Evolutionary conservation across 352 stramenopile species (phyloP).

Genomic region (Globisporangium polare): DNA sequence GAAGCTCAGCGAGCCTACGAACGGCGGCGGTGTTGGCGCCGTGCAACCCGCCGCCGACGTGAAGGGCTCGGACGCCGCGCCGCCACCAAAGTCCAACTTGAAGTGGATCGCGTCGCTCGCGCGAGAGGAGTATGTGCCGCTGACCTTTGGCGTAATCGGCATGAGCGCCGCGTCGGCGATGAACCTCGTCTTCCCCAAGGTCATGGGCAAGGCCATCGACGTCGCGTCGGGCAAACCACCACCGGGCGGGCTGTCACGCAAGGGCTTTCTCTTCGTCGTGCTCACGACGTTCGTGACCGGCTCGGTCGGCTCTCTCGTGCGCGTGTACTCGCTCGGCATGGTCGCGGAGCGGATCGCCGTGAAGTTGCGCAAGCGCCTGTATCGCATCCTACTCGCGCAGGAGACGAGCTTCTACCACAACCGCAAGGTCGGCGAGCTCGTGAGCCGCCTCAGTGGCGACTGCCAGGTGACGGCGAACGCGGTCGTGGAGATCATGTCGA

Average conservation of each 20-base stretch:
- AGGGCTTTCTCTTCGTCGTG: slow-evolving; percentile 84
- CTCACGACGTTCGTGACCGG: slow-evolving; percentile 83
- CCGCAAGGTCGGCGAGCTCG: slow-evolving; percentile 82
- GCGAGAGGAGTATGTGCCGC: slow-evolving; percentile 58
- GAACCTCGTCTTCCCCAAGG: slow-evolving; percentile 86
- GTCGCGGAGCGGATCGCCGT: slow-evolving; percentile 81
- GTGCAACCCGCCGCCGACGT: neutral
- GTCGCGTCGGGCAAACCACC: slow-evolving; percentile 73
- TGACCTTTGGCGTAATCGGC: slow-evolving; percentile 67
- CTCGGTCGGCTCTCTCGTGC: slow-evolving; percentile 82
- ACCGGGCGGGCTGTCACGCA: slow-evolving; percentile 67
- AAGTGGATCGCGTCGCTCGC: slow-evolving; percentile 67
- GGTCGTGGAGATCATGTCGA: slow-evolving; percentile 83
- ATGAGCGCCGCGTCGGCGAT: slow-evolving; percentile 84
- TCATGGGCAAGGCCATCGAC: slow-evolving; percentile 89
- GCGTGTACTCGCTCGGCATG: slow-evolving; percentile 88
- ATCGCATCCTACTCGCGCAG: slow-evolving; percentile 72
- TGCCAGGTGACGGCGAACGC: slow-evolving; percentile 88
- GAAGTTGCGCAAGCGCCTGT: slow-evolving; percentile 73
- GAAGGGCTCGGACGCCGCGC: slow-evolving; percentile 1
- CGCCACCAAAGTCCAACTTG: slow-evolving; percentile 34
- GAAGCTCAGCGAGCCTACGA: slow-evolving; percentile 42
- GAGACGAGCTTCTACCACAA: slow-evolving; percentile 83
- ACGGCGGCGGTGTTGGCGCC: slow-evolving; percentile 14
- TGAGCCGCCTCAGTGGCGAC: slow-evolving; percentile 81